Percentiles rank a stretch among this genome's conserved stretches.
These are phyloP conservation scores for Elasticomyces elasticus DNA, from an alignment of 495 filamentous ascomycete genomes.

Conservation along the genomic window DNA sequence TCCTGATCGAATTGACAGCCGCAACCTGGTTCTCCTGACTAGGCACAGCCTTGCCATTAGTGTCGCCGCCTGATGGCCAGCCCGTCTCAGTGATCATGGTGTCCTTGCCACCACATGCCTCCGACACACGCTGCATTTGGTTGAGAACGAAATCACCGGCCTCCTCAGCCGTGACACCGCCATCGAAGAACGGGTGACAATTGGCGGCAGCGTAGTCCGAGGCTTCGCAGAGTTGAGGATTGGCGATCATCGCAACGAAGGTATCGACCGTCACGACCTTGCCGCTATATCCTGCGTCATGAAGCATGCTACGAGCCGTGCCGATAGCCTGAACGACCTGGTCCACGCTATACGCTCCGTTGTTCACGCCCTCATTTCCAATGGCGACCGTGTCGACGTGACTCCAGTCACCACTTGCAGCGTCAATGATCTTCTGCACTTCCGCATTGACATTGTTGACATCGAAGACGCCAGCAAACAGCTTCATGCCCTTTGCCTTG, in stretches of 20 bases:
- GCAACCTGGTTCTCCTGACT: constrained; percentile 48
- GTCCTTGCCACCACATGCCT: constrained; percentile 45
- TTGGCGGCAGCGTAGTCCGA: constrained; percentile 77
- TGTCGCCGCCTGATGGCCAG: constrained; percentile 62
- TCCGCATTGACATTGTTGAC: constrained; percentile 46
- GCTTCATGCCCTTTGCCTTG: constrained; percentile 43
- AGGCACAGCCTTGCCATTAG: constrained; percentile 57
- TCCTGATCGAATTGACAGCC: constrained; percentile 55
- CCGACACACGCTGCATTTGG: constrained; percentile 43
- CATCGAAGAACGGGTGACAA: constrained; percentile 76
- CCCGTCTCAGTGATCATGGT: constrained; percentile 65
- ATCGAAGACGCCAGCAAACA: constrained; percentile 67
- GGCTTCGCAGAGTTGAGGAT: constrained; percentile 60
- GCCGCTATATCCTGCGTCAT: constrained; percentile 55
- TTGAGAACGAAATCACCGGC: constrained; percentile 55
- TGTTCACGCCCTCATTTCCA: constrained; percentile 74
- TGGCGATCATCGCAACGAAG: constrained; percentile 47
- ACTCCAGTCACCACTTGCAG: constrained; percentile 50
- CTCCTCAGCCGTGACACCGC: constrained; percentile 40
- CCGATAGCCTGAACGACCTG: constrained; percentile 47
- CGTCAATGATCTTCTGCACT: constrained; percentile 44
- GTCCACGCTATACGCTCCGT: constrained; percentile 38
- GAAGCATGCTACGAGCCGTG: constrained; percentile 46
- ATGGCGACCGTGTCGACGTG: constrained; percentile 59
- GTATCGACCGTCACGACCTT: constrained; percentile 75